Percentiles rank a stretch among this genome's conserved stretches.
Conservation (phyloP, 2,329 filamentous ascomycete genomes). For the Fusarium staphyleae region DNA sequence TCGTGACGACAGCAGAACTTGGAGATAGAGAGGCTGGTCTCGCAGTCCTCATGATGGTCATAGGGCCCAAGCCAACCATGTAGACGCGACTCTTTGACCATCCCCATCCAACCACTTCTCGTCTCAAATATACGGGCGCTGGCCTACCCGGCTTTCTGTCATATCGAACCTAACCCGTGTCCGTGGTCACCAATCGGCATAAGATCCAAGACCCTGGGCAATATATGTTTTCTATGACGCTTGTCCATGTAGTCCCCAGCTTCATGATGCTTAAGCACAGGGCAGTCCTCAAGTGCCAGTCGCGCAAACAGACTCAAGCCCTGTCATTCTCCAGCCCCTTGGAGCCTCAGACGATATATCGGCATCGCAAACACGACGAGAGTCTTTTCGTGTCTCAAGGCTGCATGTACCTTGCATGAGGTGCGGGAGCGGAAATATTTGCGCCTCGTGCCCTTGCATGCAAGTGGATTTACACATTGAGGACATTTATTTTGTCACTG, state of each 20-base stretch:
- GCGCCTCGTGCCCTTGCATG: conserved; percentile 18
- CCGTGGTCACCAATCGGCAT: conserved; percentile 12
- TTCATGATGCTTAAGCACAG: conserved; percentile 13
- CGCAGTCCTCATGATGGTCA: background rate
- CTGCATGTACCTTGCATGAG: conserved; percentile 30
- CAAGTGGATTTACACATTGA: conserved; percentile 15
- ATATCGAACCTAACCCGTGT: background rate
- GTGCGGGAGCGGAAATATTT: conserved; percentile 13
- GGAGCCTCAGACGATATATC: conserved; percentile 6
- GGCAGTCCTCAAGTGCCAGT: background rate
- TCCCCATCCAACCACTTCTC: conserved; percentile 18
- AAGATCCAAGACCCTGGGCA: conserved; percentile 8
- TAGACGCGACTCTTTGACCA: conserved; percentile 3
- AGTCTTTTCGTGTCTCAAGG: conserved; percentile 6
- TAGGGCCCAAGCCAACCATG: conserved; percentile 11
- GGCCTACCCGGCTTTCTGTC: background rate
- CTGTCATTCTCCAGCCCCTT: conserved; percentile 20
- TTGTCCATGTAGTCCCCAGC: background rate
- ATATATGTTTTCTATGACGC: background rate
- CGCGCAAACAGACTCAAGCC: background rate
- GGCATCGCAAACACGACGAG: background rate
- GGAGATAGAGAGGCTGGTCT: background rate
- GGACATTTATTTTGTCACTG: background rate
- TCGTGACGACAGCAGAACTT: too few relatives aligned
- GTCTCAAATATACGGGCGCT: background rate